Percentiles rank a stretch among this genome's conserved stretches.
Conservation (phyloP, 768 basidiomycete species). For the Agrocybe praecox region DNA sequence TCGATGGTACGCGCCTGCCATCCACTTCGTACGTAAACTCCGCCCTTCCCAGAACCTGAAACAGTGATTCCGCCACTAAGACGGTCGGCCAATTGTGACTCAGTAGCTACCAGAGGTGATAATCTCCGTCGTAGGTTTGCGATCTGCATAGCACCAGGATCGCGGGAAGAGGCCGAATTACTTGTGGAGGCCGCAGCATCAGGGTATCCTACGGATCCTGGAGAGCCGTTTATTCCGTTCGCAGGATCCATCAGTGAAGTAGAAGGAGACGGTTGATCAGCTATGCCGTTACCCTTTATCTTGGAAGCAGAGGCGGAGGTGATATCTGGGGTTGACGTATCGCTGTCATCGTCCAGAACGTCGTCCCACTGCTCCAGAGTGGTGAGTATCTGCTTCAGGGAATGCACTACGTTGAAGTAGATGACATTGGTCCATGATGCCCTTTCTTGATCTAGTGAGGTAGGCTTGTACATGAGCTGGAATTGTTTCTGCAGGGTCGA, state of each 20-base stretch:
- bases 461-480: conserved; percentile 80
- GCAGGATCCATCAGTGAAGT: conserved; percentile 33
- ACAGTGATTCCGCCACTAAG: conserved; percentile 75
- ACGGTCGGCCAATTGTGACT: conserved; percentile 66
- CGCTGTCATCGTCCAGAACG: conserved; percentile 50
- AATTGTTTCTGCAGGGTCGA: conserved; percentile 80
- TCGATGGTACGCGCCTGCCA: conserved; percentile 77
- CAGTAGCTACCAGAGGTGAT: conserved; percentile 59
- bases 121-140: conserved; percentile 61
- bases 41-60: conserved; percentile 75
- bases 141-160: conserved; percentile 41
- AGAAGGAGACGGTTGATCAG: conserved; percentile 42
- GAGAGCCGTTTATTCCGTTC: conserved; percentile 19
- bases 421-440: conserved; percentile 74
- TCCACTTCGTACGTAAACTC: conserved; percentile 76
- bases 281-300: conserved; percentile 31
- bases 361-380: conserved; percentile 68
- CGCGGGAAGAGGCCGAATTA: conserved; percentile 27
- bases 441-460: conserved; percentile 68
- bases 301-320: conserved; percentile 27
- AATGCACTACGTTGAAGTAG: conserved; percentile 76
- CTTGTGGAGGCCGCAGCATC: conserved; percentile 28
- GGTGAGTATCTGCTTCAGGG: conserved; percentile 67
- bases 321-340: conserved; percentile 26
- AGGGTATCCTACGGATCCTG: conserved; percentile 27